Evolutionary conservation across 306 rosid species (phyloP).

Genomic region (Vigna mungo): DNA sequence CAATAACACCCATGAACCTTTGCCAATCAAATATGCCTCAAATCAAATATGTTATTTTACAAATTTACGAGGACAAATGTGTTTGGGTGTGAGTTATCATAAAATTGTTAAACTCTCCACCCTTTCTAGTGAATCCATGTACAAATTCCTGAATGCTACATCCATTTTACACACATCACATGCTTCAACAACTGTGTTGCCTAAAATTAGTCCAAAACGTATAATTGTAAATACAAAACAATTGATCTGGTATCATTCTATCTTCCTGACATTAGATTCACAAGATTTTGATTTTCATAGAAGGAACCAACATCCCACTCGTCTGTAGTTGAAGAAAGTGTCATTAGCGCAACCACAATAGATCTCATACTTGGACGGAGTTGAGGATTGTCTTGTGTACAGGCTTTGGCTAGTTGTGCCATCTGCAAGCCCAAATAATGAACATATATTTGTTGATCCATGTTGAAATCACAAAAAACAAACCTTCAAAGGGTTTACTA

Average conservation of each 20-base stretch:
- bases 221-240: neutral
- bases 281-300: constrained; percentile 74
- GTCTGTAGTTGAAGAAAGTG: constrained; percentile 79
- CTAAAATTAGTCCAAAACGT: constrained; percentile 32
- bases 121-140: constrained; percentile 18
- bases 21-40: neutral
- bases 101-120: neutral
- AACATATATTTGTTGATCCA: constrained; percentile 6
- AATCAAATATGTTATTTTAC: constrained; percentile 39
- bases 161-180: constrained; percentile 21
- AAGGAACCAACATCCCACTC: constrained; percentile 90
- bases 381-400: constrained; percentile 83
- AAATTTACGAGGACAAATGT: constrained; percentile 23
- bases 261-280: constrained; percentile 91
- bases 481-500: neutral
- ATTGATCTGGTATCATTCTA: constrained; percentile 44
- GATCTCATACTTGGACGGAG: constrained; percentile 96
- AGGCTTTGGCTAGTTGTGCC: constrained; percentile 85
- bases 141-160: constrained; percentile 26
- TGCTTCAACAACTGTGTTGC: constrained; percentile 20
- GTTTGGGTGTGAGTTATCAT: no score
- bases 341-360: constrained; percentile 93
- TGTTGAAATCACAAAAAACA: constrained; percentile 15
- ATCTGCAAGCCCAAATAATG: constrained; percentile 63
- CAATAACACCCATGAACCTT: constrained; percentile 1